These are phyloP conservation scores for Scheffersomyces amazonensis DNA, from an alignment of 805 yeast species.

Conservation along the genomic window DNA sequence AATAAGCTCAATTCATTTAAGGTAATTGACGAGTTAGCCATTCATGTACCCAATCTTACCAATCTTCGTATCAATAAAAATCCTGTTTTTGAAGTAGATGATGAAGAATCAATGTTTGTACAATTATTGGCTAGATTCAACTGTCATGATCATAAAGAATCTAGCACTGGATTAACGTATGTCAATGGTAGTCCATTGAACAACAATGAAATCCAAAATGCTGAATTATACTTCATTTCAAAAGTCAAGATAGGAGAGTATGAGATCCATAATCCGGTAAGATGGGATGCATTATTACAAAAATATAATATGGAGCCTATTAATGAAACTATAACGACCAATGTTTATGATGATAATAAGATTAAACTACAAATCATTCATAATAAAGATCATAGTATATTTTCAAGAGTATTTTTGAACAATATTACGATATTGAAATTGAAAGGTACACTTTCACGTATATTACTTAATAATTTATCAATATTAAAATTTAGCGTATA, in stretches of 20 bases:
- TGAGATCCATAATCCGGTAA: constrained; percentile 11
- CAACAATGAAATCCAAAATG: constrained; percentile 50
- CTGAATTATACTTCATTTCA: constrained; percentile 66
- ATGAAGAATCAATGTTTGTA: constrained; percentile 14
- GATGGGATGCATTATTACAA: constrained; percentile 43
- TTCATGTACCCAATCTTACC: constrained; percentile 38
- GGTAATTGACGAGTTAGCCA: constrained; percentile 36
- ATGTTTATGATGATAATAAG: background rate
- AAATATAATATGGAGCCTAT: constrained; percentile 27
- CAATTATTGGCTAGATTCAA: constrained; percentile 45
- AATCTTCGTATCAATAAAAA: constrained; percentile 52
- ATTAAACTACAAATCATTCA: constrained; percentile 7
- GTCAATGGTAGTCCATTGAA: constrained; percentile 60
- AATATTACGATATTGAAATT: constrained; percentile 27
- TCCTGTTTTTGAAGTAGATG: constrained; percentile 38
- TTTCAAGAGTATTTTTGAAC: constrained; percentile 17
- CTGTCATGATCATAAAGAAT: constrained; percentile 11
- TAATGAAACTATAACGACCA: background rate
- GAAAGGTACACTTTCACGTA: constrained; percentile 28
- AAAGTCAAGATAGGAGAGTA: constrained; percentile 36
- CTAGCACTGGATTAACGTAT: constrained; percentile 19
- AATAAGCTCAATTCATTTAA: constrained; percentile 49
- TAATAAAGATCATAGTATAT: constrained; percentile 1
- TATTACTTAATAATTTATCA: constrained; percentile 10
- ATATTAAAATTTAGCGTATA: constrained; percentile 22